phyloP scores from a whole-genome alignment of 129 eudicot species.

The carrot (Daucus carota) region DH1_v3.0 NC_030382.2:56913001-56913500 shows the following conservation, averaged over 20 bases:
- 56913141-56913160: not conserved
- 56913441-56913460: slow-evolving; percentile 1
- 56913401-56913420: not conserved
- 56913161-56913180: not conserved
- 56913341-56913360: slow-evolving; percentile 1
- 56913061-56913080: slow-evolving; percentile 17
- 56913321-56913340: slow-evolving; percentile 4
- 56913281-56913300: slow-evolving; percentile 1
- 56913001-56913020: not conserved
- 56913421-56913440: slow-evolving; percentile 12
- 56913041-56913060: not conserved
- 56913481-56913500: slow-evolving; percentile 15
- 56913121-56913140: not conserved
- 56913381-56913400: not conserved
- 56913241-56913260: slow-evolving; percentile 16
- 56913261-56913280: slow-evolving; percentile 18
- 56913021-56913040: not conserved
- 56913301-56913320: slow-evolving; percentile 15
- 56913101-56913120: slow-evolving; percentile 17
- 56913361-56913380: not conserved
- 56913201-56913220: slow-evolving; percentile 26
- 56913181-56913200: not conserved
- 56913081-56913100: slow-evolving; percentile 36
- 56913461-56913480: not conserved
- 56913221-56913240: slow-evolving; percentile 31